A percentile compares a stretch with the other conserved stretches of the same genome.
Conservation (phyloP, 2,329 filamentous ascomycete species). For the Cucurbitaria berberidis region DNA sequence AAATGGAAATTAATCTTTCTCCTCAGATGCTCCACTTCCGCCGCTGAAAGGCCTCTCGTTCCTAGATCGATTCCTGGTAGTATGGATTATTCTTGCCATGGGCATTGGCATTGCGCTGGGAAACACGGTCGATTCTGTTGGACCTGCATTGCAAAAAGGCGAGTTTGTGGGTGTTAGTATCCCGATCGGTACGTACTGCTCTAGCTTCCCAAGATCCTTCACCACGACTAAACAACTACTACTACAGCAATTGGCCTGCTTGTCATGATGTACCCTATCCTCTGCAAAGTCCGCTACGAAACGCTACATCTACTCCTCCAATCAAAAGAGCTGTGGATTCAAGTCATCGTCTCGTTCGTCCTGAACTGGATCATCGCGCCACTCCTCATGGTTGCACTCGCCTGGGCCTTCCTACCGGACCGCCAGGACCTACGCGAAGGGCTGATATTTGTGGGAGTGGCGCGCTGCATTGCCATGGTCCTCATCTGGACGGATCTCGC, state of each 20-base stretch:
- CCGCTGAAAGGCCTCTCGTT: constrained; percentile 51
- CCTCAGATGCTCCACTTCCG: constrained; percentile 13
- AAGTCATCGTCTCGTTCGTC: constrained; percentile 77
- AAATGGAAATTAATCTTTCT: constrained; percentile 1
- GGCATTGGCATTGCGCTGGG: constrained; percentile 74
- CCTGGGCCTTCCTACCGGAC: constrained; percentile 63
- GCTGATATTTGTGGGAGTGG: constrained; percentile 81
- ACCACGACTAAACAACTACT: neutral
- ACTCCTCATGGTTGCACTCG: constrained; percentile 76
- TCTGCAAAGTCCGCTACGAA: constrained; percentile 85
- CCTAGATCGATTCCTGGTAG: constrained; percentile 54
- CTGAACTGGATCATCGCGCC: constrained; percentile 86
- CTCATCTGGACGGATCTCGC: constrained; percentile 81
- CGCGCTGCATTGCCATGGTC: constrained; percentile 88
- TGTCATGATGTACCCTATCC: constrained; percentile 93
- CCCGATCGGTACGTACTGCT: constrained; percentile 62
- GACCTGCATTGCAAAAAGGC: constrained; percentile 69
- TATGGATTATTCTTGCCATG: constrained; percentile 81
- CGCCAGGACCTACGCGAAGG: constrained; percentile 63
- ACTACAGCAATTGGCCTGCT: constrained; percentile 73
- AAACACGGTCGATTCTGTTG: constrained; percentile 72
- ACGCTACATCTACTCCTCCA: constrained; percentile 70
- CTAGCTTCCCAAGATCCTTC: neutral
- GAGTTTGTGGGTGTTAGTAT: constrained; percentile 74
- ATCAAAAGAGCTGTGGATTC: constrained; percentile 71